A percentile compares a stretch with the other conserved stretches of the same genome.
Evolutionary conservation across 2,329 filamentous ascomycete species (phyloP).

Genomic region (Phaeosphaeria sp.): DNA sequence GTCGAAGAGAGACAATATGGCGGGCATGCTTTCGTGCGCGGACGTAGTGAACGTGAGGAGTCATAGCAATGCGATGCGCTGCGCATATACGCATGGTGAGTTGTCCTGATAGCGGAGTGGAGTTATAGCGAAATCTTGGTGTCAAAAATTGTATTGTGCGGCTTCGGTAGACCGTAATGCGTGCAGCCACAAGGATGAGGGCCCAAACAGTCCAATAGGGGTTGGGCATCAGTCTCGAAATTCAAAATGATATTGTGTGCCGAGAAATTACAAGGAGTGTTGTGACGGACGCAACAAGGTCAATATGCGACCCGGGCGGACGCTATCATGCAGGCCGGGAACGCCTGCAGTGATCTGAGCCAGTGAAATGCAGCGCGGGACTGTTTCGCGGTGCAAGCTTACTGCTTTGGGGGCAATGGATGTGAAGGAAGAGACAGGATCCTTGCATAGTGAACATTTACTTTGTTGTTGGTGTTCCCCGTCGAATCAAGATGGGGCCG

Average conservation of each 20-base stretch:
- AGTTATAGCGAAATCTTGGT: conserved; percentile 29
- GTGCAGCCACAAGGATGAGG: conserved; percentile 28
- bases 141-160: conserved; percentile 35
- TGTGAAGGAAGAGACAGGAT: conserved; percentile 36
- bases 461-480: conserved; percentile 38
- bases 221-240: conserved; percentile 29
- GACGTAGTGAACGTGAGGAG: conserved; percentile 39
- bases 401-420: conserved; percentile 34
- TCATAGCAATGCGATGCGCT: conserved; percentile 34
- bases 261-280: conserved; percentile 40
- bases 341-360: conserved; percentile 33
- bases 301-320: conserved; percentile 27
- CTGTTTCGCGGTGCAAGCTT: conserved; percentile 31
- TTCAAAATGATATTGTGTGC: conserved; percentile 45
- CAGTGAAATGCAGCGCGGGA: conserved; percentile 31
- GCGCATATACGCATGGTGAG: conserved; percentile 45
- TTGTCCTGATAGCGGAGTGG: conserved; percentile 43
- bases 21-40: conserved; percentile 24
- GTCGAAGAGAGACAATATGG: conserved; percentile 3
- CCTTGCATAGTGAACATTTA: conserved; percentile 36
- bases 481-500: conserved; percentile 39
- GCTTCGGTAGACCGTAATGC: conserved; percentile 31
- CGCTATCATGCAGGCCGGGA: conserved; percentile 43
- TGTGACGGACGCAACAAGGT: conserved; percentile 36
- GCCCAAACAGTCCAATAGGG: conserved; percentile 37